Base-by-base conservation (phyloP, 2,329 filamentous ascomycete genomes). In the Neonectria hederae region DNA sequence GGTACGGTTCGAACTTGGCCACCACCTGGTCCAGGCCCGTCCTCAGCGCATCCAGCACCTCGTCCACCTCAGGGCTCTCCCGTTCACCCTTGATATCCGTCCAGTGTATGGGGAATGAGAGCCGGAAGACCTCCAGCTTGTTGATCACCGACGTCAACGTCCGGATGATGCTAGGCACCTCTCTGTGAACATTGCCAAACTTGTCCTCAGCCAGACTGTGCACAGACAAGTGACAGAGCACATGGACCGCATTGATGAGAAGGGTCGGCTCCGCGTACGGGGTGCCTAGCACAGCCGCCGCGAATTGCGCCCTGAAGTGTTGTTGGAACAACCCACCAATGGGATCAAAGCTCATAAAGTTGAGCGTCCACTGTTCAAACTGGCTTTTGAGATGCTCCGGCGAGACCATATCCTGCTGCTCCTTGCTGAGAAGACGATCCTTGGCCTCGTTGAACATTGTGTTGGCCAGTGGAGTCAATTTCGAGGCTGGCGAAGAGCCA, bases 131-230 rank as follows among this genome's bases (percentile, higher is more conserved):
- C 72, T 97, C 90, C 4, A 97, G 81, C 69, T 88, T 88, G 59
- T 82, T 84, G 60, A 94, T 89, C 0, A 92, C 89, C 0, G 77
- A 71, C 0, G 92, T 94, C 65, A 97, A 87, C 1, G 89, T 87
- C 51, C 90, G 87, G 54, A 97, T 87, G 61, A 97, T 90, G 53
- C 80, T 81, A 1, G 92, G 88, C 2, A 98, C 89, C 68, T 96
- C 92, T 46, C 89, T 85, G 69, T 97, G 91, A n/a, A 97, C 95
- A 70, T 92, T 92, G 14, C 95, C 95, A 74, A 89, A 96, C 51
- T 86, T 86, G 76, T 98, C 95, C 77, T 98, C 94, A 4, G 83
- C 82, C 58, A 97, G 80, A 77, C 92, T 95, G 66, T 87, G 86
- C 4, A 93, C 86, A 0, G 92, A 87, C 28, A 98, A 83, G 54